A percentile compares a stretch with the other conserved stretches of the same genome.
Evolutionary conservation across 2,329 filamentous ascomycete species (phyloP).

Genomic region (Talaromyces sp.): DNA sequence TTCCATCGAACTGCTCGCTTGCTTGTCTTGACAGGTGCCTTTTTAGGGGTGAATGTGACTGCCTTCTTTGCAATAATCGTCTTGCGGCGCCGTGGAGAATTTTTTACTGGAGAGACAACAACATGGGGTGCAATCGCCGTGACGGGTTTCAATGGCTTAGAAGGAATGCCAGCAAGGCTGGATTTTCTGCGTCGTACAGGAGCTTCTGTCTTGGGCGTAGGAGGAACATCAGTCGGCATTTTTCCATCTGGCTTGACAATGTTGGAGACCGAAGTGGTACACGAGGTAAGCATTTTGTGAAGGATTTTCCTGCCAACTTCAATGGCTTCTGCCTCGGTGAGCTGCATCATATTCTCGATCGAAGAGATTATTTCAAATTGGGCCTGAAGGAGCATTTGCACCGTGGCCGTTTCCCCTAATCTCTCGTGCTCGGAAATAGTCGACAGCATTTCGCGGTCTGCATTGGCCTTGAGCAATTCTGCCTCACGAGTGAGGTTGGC

Average conservation of each 20-base stretch:
- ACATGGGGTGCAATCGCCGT: constrained; percentile 26
- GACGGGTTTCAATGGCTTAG: constrained; percentile 22
- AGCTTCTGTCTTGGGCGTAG: constrained; percentile 67
- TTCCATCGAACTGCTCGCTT: constrained; percentile 86
- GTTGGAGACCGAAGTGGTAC: constrained; percentile 68
- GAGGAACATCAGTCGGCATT: constrained; percentile 55
- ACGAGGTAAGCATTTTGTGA: constrained; percentile 69
- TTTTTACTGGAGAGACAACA: constrained; percentile 61
- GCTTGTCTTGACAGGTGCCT: constrained; percentile 54
- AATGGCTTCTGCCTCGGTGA: constrained; percentile 80
- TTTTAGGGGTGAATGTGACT: constrained; percentile 75
- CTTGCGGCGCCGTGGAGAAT: constrained; percentile 77
- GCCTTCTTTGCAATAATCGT: constrained; percentile 59
- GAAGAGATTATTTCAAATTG: constrained; percentile 89
- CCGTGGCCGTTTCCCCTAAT: constrained; percentile 66
- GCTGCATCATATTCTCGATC: constrained; percentile 71
- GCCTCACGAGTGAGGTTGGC: constrained; percentile 72
- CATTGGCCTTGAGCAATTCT: constrained; percentile 77
- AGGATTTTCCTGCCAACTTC: constrained; percentile 73
- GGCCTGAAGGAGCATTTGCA: constrained; percentile 79
- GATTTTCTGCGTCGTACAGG: constrained; percentile 64
- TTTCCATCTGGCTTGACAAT: constrained; percentile 85
- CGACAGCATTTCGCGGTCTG: constrained; percentile 70
- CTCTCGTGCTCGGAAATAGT: constrained; percentile 82
- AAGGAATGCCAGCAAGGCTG: constrained; percentile 32